Conservation (phyloP, 768 basidiomycete species). For the Amanita inopinata region DNA sequence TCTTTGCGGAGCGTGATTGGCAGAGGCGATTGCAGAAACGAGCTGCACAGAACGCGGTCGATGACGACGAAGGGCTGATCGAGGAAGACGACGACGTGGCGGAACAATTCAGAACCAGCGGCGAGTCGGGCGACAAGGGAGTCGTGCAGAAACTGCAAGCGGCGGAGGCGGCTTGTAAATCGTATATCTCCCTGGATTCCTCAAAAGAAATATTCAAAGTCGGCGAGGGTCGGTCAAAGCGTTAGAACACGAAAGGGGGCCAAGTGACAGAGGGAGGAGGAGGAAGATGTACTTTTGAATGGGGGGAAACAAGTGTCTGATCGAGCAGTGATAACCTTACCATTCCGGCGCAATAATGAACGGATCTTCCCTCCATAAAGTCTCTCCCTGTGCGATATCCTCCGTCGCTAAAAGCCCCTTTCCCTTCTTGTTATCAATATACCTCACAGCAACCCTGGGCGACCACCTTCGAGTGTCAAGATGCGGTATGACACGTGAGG, state of each 20-base stretch:
- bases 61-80: constrained; percentile 39
- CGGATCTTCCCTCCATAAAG: constrained; percentile 81
- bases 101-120: constrained; percentile 18
- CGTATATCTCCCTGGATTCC: constrained; percentile 61
- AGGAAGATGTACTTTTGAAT: background rate
- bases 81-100: background rate
- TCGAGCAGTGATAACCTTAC: constrained; percentile 25
- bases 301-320: too few species aligned
- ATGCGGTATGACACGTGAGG: constrained; percentile 52
- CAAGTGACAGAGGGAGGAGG: background rate
- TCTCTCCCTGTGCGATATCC: constrained; percentile 59
- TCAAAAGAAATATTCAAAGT: constrained; percentile 11
- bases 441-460: constrained; percentile 50
- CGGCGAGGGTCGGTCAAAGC: background rate
- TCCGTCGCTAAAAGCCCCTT: constrained; percentile 75
- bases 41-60: constrained; percentile 39
- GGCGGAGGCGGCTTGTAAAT: constrained; percentile 45
- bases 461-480: constrained; percentile 59
- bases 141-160: constrained; percentile 75
- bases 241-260: background rate
- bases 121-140: constrained; percentile 35
- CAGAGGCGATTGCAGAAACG: constrained; percentile 81
- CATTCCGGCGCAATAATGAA: constrained; percentile 77
- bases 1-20: constrained; percentile 48
- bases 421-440: constrained; percentile 64